phyloP scores from a whole-genome alignment of 2,329 filamentous ascomycete species.

The Microsporum ferrugineum region DNA sequence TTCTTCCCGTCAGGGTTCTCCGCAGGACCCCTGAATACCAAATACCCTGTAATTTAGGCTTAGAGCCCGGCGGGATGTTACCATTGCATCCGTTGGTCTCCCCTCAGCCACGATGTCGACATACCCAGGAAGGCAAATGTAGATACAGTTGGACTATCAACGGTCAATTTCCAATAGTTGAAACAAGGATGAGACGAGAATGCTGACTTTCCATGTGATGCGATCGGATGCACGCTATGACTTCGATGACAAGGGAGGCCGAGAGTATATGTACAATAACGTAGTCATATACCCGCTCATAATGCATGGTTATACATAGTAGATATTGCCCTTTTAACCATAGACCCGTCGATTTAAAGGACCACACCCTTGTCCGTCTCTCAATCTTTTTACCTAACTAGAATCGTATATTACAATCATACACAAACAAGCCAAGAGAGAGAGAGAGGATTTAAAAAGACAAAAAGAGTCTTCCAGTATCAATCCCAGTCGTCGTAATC shows the following conservation, averaged over 20 bases:
- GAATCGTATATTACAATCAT: background rate
- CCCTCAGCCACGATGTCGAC: background rate
- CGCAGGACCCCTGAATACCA: background rate
- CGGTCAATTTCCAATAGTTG: constrained; percentile 1
- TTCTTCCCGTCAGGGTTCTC: background rate
- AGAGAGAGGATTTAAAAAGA: background rate
- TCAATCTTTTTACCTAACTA: background rate
- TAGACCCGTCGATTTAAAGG: background rate
- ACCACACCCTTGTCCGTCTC: background rate
- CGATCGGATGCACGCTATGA: constrained; percentile 4
- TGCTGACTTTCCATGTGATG: constrained; percentile 1
- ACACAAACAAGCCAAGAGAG: background rate
- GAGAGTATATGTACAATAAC: background rate
- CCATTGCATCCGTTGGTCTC: background rate
- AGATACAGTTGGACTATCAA: background rate
- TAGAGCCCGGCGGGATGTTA: background rate
- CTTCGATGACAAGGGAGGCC: background rate
- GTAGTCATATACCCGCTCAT: background rate
- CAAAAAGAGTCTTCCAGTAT: constrained; percentile 12
- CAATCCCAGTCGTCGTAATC: constrained; percentile 49
- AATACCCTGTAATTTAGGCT: background rate
- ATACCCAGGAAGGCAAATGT: background rate
- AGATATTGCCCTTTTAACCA: background rate
- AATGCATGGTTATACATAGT: background rate
- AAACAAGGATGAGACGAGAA: background rate